Base-by-base conservation (phyloP, 371 early-diverging fungal species). In the Smittium culicis region DNA sequence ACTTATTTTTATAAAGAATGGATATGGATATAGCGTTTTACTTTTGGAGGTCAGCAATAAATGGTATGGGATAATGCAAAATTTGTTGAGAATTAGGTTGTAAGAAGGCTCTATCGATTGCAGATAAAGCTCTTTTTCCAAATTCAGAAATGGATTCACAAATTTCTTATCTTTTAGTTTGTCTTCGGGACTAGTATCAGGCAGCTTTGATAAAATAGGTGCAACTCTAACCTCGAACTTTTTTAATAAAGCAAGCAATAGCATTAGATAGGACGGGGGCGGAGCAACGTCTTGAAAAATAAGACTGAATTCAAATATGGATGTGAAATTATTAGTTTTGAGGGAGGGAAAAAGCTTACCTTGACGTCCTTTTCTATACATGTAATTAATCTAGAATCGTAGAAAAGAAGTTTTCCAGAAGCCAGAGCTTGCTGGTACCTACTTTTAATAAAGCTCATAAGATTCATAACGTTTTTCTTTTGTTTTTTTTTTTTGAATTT, bases 21-120 rank as follows among this genome's bases (percentile, higher is more conserved):
- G 11, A 16, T 8, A 20, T 45, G 8, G 8, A 45, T 14, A 45
- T 59, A 59, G 27, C 5, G 14, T 8, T 2, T 27, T 62, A 62
- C 63, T 34, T 61, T 66, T 66, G 2, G 77, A 73, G 1, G 73
- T 73, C 28, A 77, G 69, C 16, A 77, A 69, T 67, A 76, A 70
- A 58, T 77, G 77, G 58, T 77, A 32, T 1, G 77, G 77, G 17
- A 74, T 73, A 1, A 77, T 69, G 60, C 77, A 77, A 70, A 74
- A 77, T 66, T 77, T 77, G 72, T 77, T 77, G 11, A 77, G 55
- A 35, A 77, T 55, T 31, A 77, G 67, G 33, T 73, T 66, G 67
- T 77, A 75, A 2, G 32, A 28, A 24, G 63, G 63, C 5, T 62
- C 31, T 16, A 62, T 62, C 34, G 28, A 24, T 24, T 62, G 5